These are phyloP conservation scores for Harringtonia aguacate DNA, from an alignment of 2,329 filamentous ascomycete genomes.

Conservation along the genomic window DNA sequence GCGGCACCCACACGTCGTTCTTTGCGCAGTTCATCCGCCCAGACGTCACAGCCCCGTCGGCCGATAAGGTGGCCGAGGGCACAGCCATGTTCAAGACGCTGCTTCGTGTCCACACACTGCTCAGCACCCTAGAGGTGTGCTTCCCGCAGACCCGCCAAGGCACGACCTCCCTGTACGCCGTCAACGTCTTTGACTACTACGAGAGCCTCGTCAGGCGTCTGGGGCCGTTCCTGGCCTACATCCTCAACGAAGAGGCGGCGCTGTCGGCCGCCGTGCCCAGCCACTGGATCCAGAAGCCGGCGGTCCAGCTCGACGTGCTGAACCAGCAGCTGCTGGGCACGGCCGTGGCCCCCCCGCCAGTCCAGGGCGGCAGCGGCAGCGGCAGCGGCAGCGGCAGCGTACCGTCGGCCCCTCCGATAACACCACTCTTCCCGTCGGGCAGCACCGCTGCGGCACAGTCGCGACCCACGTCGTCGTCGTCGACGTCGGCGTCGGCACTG, in stretches of 20 bases:
- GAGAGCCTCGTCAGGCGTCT: slow-evolving; percentile 61
- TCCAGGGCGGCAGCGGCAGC: not conserved
- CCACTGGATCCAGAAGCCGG: slow-evolving; percentile 38
- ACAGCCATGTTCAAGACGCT: slow-evolving; percentile 71
- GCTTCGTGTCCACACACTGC: slow-evolving; percentile 63
- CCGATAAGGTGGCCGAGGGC: slow-evolving; percentile 44
- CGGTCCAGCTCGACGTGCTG: slow-evolving; percentile 3
- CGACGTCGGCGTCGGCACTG: not conserved
- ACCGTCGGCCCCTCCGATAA: too few species aligned
- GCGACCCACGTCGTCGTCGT: too few species aligned
- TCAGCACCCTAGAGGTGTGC: slow-evolving; percentile 63
- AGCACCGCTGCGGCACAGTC: too few species aligned
- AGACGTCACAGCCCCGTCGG: slow-evolving; percentile 19
- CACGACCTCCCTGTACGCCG: slow-evolving; percentile 55
- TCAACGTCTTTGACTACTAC: slow-evolving; percentile 83
- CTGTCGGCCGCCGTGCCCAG: slow-evolving; percentile 65
- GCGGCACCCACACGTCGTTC: slow-evolving; percentile 40
- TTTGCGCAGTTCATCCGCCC: slow-evolving; percentile 57
- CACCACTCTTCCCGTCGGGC: too few species aligned
- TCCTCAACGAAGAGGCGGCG: slow-evolving; percentile 75
- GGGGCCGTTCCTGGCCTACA: slow-evolving; percentile 66
- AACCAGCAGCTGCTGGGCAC: not conserved
- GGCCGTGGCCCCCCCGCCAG: not conserved
- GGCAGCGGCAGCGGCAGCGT: slow-evolving; percentile 6
- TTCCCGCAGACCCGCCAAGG: slow-evolving; percentile 60